phyloP scores from a whole-genome alignment of 768 basidiomycete genomes.

The Lanmaoa rubissima region DNA sequence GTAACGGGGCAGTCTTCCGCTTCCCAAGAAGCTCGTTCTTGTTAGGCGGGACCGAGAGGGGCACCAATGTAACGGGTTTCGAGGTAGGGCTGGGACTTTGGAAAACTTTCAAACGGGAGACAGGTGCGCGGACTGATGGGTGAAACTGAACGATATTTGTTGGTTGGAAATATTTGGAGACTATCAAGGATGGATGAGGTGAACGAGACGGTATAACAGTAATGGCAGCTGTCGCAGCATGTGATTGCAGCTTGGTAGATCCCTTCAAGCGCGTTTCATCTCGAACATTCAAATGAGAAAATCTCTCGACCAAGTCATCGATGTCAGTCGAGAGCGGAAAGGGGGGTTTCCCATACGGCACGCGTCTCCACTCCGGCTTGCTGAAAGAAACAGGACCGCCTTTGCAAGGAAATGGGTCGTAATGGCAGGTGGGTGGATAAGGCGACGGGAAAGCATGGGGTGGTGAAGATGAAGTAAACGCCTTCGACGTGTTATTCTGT shows the following conservation, averaged over 20 bases:
- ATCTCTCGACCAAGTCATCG: constrained; percentile 9
- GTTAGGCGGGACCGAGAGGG: not conserved
- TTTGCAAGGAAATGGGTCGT: constrained; percentile 23
- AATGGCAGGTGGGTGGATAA: constrained; percentile 14
- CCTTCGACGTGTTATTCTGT: not conserved
- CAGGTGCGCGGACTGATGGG: not conserved
- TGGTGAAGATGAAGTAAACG: constrained; percentile 1
- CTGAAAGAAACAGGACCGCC: not conserved
- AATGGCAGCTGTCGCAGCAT: constrained; percentile 17
- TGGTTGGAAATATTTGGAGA: not conserved
- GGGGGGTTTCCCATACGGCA: not conserved
- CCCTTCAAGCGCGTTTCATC: constrained; percentile 3
- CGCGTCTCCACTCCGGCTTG: constrained; percentile 8
- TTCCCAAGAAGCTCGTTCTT: not conserved
- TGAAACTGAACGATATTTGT: not conserved
- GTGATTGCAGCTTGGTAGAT: not conserved
- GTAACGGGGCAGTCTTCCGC: constrained; percentile 9
- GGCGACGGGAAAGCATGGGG: constrained; percentile 14
- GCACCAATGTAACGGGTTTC: constrained; percentile 10
- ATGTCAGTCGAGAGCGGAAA: not conserved
- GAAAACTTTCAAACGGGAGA: constrained; percentile 1
- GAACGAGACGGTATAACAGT: constrained; percentile 16
- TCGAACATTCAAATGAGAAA: constrained; percentile 18
- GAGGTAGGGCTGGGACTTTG: not conserved
- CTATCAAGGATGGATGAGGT: constrained; percentile 16